A percentile compares a stretch with the other conserved stretches of the same genome.
These are phyloP conservation scores for Erodium maritimum DNA, from an alignment of 345 rosid species.

Conservation along the genomic window DNA sequence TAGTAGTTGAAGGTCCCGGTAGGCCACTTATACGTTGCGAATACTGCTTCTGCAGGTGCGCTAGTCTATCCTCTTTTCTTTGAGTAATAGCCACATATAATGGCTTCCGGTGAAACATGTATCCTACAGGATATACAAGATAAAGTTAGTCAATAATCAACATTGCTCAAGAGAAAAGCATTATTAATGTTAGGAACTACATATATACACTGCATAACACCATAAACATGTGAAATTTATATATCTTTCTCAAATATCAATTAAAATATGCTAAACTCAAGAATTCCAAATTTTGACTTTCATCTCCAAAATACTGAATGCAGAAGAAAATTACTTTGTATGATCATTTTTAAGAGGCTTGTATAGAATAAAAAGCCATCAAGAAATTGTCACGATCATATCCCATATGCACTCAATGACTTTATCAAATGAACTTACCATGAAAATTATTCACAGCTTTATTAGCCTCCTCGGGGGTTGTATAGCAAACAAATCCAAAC, in stretches of 20 bases:
- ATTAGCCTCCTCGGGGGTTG: slow-evolving; percentile 50
- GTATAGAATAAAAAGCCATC: neutral
- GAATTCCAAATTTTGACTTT: too few relatives aligned
- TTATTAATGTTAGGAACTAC: too few relatives aligned
- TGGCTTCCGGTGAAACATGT: slow-evolving; percentile 54
- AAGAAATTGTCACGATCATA: too few relatives aligned
- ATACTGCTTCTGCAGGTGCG: slow-evolving; percentile 43
- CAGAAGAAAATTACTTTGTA: neutral
- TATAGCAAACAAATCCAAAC: slow-evolving; percentile 69
- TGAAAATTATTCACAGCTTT: slow-evolving; percentile 43
- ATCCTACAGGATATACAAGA: slow-evolving; percentile 21
- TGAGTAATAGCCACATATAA: slow-evolving; percentile 68
- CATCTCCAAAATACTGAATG: too few relatives aligned
- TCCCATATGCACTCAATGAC: neutral
- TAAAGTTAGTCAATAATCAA: slow-evolving; percentile 4
- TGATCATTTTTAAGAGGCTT: neutral
- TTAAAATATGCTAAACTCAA: too few relatives aligned
- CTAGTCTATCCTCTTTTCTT: slow-evolving; percentile 57
- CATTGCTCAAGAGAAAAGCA: neutral
- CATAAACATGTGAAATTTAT: too few relatives aligned
- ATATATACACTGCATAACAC: neutral
- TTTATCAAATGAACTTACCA: slow-evolving; percentile 26
- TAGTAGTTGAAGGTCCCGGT: slow-evolving; percentile 37
- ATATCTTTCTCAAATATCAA: too few relatives aligned
- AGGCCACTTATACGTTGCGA: slow-evolving; percentile 31